Conservation (phyloP, 1,139 yeast genomes). For the Geotrichum reessii region DNA sequence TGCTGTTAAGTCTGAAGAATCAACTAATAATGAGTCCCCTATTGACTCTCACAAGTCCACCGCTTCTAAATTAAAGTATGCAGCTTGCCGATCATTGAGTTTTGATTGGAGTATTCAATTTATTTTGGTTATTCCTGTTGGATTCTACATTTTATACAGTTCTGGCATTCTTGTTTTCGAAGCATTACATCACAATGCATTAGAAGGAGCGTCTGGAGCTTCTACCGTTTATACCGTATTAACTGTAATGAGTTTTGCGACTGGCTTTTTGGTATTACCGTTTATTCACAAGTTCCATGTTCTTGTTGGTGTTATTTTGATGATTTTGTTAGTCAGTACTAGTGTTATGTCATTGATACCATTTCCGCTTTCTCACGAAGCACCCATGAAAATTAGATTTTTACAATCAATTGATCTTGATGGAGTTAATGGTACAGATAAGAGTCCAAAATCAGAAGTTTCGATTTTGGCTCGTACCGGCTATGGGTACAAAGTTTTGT, state of each 20-base stretch:
- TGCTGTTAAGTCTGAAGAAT: slow-evolving; percentile 22
- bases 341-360: slow-evolving; percentile 38
- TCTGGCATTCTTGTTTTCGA: slow-evolving; percentile 47
- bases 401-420: slow-evolving; percentile 51
- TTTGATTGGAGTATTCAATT: slow-evolving; percentile 83
- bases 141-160: slow-evolving; percentile 48
- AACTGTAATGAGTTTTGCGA: slow-evolving; percentile 37
- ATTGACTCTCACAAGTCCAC: slow-evolving; percentile 12
- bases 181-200: slow-evolving; percentile 63
- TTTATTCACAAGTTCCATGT: slow-evolving; percentile 65
- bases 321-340: slow-evolving; percentile 38
- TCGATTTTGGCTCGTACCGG: slow-evolving; percentile 51
- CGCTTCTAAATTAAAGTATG: slow-evolving; percentile 24
- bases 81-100: slow-evolving; percentile 43
- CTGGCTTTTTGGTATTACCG: slow-evolving; percentile 60
- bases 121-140: slow-evolving; percentile 59
- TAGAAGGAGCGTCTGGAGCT: slow-evolving; percentile 52
- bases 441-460: slow-evolving; percentile 36
- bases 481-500: slow-evolving; percentile 40
- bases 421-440: slow-evolving; percentile 22
- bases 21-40: slow-evolving; percentile 4
- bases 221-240: slow-evolving; percentile 45
- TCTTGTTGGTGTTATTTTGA: slow-evolving; percentile 42
- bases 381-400: slow-evolving; percentile 68
- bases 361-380: slow-evolving; percentile 51